Evolutionary conservation across 2,329 filamentous ascomycete genomes (phyloP), one percentile per base, ranked within the genome.

Genomic region (Colletotrichum theobromicola): DNA sequence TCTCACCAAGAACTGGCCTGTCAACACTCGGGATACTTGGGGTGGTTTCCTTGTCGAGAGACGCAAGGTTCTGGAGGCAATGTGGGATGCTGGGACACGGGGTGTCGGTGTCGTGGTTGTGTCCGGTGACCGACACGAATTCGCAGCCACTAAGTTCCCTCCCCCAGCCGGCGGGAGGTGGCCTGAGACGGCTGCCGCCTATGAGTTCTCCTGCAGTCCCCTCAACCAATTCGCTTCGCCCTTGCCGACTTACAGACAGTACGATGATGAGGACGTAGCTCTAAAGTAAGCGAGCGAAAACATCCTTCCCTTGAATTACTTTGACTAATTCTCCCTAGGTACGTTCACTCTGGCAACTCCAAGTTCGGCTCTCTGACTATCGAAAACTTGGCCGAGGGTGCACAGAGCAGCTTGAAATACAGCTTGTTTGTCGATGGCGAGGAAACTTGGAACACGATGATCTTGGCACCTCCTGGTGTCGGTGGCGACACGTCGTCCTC

Each of bases 1-100:
- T 0, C 98, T 99, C 82, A 98, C 97, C 8, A 98, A 98, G 86
- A 99, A 99, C 83, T 99, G 97, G 96, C 93, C 92, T 28, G 91
- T 98, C 77, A 96, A 97, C 77, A 92, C 92, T 3, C 89, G 93
- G 75, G 97, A 99, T 81, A 98, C 97, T 0, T 99, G 97, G 97
- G 95, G 95, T 61, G 96, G 96, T 0, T 98, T 98, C 83, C 88
- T 98, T 3, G 86, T 89, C 63, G 97, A 99, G 86, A 93, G 97
- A 18, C 90, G 89, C 68, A 88, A 87, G 70, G 90, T 98, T 30
- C 92, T 99, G 16, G 94, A 98, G 82, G 94, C 95, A 3, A 98
- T 98, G 91, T 98, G 97, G 95, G 93, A 94, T 75, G 93, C 94
- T 1, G 93, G 94, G n/a, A 86, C 90, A 2, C 90, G 91, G 7